Evolutionary conservation across 495 filamentous ascomycete species (phyloP).

Genomic region (Aspergillus sclerotioniger): DNA sequence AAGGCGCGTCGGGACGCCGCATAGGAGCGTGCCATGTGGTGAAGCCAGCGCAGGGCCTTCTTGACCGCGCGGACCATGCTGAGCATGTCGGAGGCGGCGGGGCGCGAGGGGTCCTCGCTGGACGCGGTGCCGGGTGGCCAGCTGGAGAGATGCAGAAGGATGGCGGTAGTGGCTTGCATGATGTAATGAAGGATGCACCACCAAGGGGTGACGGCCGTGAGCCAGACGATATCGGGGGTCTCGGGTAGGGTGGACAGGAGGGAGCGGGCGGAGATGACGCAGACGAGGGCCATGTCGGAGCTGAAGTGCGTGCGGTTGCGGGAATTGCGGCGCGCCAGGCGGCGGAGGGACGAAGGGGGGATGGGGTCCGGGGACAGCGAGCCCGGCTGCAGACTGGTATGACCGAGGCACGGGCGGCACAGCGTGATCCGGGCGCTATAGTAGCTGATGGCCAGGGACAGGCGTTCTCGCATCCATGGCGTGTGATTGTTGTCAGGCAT

Average conservation of each 20-base stretch:
- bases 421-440: constrained; percentile 56
- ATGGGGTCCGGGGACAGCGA: background rate
- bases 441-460: constrained; percentile 52
- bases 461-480: constrained; percentile 25
- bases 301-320: constrained; percentile 42
- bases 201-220: constrained; percentile 55
- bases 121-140: constrained; percentile 12
- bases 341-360: constrained; percentile 1
- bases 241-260: constrained; percentile 53
- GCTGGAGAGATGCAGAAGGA: constrained; percentile 53
- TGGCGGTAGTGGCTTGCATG: constrained; percentile 58
- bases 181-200: constrained; percentile 62
- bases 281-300: constrained; percentile 47
- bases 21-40: constrained; percentile 39
- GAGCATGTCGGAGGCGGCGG: constrained; percentile 15
- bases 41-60: constrained; percentile 51
- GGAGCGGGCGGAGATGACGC: constrained; percentile 54
- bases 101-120: background rate
- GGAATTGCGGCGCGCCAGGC: constrained; percentile 15
- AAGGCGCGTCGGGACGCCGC: constrained; percentile 50
- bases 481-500: background rate
- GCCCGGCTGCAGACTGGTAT: constrained; percentile 8
- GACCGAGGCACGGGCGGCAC: constrained; percentile 56
- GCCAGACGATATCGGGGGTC: constrained; percentile 30
- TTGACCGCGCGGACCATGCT: constrained; percentile 42